phyloP scores from a whole-genome alignment of 1,139 yeast genomes.

The Yamadazyma mexicana region DNA sequence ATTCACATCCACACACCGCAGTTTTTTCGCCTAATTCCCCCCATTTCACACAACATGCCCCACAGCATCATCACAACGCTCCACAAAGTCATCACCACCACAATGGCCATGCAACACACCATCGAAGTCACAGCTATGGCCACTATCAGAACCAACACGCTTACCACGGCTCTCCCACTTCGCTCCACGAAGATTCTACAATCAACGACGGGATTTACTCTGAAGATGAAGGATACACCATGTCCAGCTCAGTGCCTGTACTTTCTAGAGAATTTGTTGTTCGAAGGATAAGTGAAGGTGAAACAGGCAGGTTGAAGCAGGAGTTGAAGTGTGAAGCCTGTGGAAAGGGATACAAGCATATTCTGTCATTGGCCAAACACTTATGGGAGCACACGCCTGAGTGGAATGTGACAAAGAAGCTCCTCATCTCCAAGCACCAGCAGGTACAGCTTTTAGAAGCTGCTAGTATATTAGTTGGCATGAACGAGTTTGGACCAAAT shows the following conservation, averaged over 20 bases:
- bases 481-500: conserved; percentile 51
- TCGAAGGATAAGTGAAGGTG: conserved; percentile 82
- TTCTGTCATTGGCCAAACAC: conserved; percentile 76
- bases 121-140: conserved; percentile 9
- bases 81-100: conserved; percentile 12
- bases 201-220: not conserved
- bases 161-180: not conserved
- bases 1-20: conserved; percentile 5
- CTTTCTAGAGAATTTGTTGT: conserved; percentile 76
- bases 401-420: conserved; percentile 82
- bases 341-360: conserved; percentile 87
- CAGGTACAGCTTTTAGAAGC: conserved; percentile 88
- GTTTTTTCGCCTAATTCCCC: too few species aligned
- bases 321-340: conserved; percentile 86
- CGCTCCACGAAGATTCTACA: not conserved
- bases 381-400: conserved; percentile 85
- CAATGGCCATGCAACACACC: conserved; percentile 4
- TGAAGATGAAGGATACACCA: conserved; percentile 1
- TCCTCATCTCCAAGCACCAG: conserved; percentile 83
- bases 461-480: conserved; percentile 79
- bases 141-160: not conserved
- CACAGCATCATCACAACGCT: conserved; percentile 8
- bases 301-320: conserved; percentile 78
- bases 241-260: conserved; percentile 45
- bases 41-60: conserved; percentile 8